Evolutionary conservation across 305 asterid species (phyloP).

Genomic region (Andrographis paniculata): DNA sequence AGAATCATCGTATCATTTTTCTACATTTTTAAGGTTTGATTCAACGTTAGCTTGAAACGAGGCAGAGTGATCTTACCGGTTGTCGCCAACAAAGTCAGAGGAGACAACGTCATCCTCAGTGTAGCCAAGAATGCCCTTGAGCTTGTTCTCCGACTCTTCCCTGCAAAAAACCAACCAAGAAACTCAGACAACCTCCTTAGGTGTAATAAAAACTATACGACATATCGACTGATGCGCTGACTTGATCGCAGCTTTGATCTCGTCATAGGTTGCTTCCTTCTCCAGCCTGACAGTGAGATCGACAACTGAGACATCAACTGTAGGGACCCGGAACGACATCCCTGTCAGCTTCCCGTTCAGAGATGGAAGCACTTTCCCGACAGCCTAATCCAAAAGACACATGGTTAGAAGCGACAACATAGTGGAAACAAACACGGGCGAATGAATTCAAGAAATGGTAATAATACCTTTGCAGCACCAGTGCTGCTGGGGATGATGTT

Average conservation of each 20-base stretch:
- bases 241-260: constrained; percentile 63
- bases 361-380: constrained; percentile 69
- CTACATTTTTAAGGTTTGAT: too few relatives aligned
- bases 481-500: constrained; percentile 82
- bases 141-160: constrained; percentile 59
- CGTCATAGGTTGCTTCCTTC: constrained; percentile 57
- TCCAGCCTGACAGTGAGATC: constrained; percentile 60
- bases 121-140: constrained; percentile 72
- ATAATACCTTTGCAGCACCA: constrained; percentile 85
- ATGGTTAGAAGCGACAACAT: too few relatives aligned
- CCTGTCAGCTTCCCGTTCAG: constrained; percentile 68
- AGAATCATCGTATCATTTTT: neutral
- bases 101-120: constrained; percentile 68
- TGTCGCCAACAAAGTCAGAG: constrained; percentile 58
- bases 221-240: too few relatives aligned
- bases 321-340: constrained; percentile 76
- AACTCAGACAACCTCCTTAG: neutral
- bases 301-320: constrained; percentile 64
- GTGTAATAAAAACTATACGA: neutral
- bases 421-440: too few relatives aligned
- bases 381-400: constrained; percentile 48
- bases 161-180: constrained; percentile 18
- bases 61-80: constrained; percentile 28
- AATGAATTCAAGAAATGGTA: too few relatives aligned
- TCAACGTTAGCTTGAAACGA: neutral